Conservation (phyloP, 139 green algal species). For the Haematococcus sp. region DNA sequence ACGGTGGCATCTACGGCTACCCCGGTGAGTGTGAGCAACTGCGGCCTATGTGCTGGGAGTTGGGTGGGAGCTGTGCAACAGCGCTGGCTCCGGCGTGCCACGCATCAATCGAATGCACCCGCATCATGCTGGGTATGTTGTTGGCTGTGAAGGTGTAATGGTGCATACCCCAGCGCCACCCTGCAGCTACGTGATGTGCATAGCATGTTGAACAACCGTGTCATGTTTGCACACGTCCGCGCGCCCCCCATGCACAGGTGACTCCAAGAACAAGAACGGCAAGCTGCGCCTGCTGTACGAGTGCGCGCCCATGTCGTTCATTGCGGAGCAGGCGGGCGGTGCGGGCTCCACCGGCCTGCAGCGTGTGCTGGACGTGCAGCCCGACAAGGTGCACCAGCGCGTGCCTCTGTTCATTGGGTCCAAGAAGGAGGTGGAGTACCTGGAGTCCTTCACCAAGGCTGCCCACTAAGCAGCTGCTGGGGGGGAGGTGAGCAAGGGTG, state of each 20-base stretch:
- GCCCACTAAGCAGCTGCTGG: slow-evolving; percentile 20
- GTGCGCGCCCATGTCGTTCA: slow-evolving; percentile 94
- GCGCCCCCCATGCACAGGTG: slow-evolving; percentile 16
- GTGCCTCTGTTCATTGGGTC: slow-evolving; percentile 76
- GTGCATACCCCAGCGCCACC: too few relatives aligned
- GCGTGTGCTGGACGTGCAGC: slow-evolving; percentile 76
- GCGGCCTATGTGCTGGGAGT: too few relatives aligned
- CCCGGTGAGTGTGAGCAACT: slow-evolving; percentile 42
- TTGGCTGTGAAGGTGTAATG: too few relatives aligned
- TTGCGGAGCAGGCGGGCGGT: slow-evolving; percentile 77
- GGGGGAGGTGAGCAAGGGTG: too few relatives aligned
- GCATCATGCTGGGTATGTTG: too few relatives aligned
- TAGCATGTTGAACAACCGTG: too few relatives aligned
- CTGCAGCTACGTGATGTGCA: too few relatives aligned
- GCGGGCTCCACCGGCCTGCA: slow-evolving; percentile 47
- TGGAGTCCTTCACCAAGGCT: slow-evolving; percentile 85
- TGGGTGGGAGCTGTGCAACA: too few relatives aligned
- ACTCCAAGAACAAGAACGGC: slow-evolving; percentile 91
- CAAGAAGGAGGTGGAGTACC: slow-evolving; percentile 85
- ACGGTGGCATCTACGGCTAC: slow-evolving; percentile 98
- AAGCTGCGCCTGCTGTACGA: slow-evolving; percentile 99
- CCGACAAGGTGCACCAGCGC: slow-evolving; percentile 59
- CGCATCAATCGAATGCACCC: too few relatives aligned
- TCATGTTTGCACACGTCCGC: too few relatives aligned
- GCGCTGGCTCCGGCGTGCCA: too few relatives aligned